Base-by-base conservation (phyloP, 2,329 filamentous ascomycete species). In the Cladosporium colombiae region DNA sequence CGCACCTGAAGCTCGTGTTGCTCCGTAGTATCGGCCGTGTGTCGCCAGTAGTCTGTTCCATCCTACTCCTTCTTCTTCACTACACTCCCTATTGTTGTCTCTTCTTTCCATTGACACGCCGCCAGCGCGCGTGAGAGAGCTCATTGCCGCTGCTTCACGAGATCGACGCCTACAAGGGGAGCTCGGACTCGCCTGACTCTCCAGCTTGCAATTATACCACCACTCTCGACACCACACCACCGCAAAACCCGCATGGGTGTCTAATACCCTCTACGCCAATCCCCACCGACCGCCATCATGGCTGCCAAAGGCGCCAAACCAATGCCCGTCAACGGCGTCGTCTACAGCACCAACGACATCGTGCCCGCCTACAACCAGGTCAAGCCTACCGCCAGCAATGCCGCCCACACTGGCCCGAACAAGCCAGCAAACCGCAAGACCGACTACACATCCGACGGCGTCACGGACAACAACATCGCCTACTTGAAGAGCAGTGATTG, bases 401-500 rank as follows among this genome's bases (percentile, higher is more conserved):
- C 49, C 46, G 7, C 53, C 18, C 71, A 74, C 53, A 66, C 72
- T 27, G 70, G 68, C 59, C 70, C 71, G 64, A 76, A 76, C 71
- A 77, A 78, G 68, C 75, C 73, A 11, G 69, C 72, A 16, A 66
- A 78, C 64, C 68, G 72, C 68, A 61, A 68, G 64, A 69, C 70
- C 69, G 87, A 89, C 74, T 93, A 92, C 81, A 86, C 88, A 65
- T 93, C 91, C 1, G 88, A 92, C 60, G 91, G 91, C 59, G 91
- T 98, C 64, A 85, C 87, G 70, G 91, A 99, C 82, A 89, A 97
- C 81, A 93, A 98, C 83, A 88, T 98, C 75, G 93, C 97, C 81
- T 86, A 91, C 62, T 88, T 99, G 25, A 92, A 93, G 40, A 81
- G 85, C 66, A 89, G 88, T 27, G 95, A 98, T 81, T 97, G 95